Evolutionary conservation across 306 rosid genomes (phyloP), one percentile per base, ranked within the genome.

Genomic region (Leucaena leucocephala): DNA sequence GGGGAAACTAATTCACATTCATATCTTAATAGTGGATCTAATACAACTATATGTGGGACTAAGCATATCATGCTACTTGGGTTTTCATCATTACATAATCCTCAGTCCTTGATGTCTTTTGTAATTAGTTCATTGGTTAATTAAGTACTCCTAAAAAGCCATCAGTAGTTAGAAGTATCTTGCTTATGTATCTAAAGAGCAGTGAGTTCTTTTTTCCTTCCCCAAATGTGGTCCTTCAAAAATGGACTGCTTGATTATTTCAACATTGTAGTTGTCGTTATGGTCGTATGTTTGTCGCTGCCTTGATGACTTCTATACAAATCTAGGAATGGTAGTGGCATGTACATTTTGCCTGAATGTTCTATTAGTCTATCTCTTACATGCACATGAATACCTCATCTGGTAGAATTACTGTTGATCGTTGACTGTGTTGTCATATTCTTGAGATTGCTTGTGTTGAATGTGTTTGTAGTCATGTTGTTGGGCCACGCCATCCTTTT

Each of bases 401-500:
- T 38, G 36, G 27, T 17, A 34, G 11, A 35, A 16, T 71, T 63
- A 10, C 63, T 71, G 34, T 68, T 68, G 17, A 58, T 45, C 39
- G 6, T 35, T 16, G 22, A 44, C 6, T 59, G 52, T 34, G 10
- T 7, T 61, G 8, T 12, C 52, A 22, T 45, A 8, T 64, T 74
- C 57, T 44, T 48, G 75, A 65, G 72, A 77, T 81, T 86, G 46
- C 76, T 80, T 83, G 54, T 75, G 71, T 73, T 69, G 78, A 39
- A 79, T 80, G 6, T 77, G 40, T 78, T 88, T 85, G 49, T 86
- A 95, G 99, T 84, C 72, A 76, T 76, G 83, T 85, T 83, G 96
- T 96, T 82, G 90, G 97, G 68, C 93, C 98, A 14, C 89, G 97
- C 71, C 91, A 86, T 68, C 99, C 98, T 71, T 80, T 91, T 39